Evolutionary conservation across 2,329 filamentous ascomycete species (phyloP), one percentile per base, ranked within the genome.

Genomic region (Zymoseptoria tritici): DNA sequence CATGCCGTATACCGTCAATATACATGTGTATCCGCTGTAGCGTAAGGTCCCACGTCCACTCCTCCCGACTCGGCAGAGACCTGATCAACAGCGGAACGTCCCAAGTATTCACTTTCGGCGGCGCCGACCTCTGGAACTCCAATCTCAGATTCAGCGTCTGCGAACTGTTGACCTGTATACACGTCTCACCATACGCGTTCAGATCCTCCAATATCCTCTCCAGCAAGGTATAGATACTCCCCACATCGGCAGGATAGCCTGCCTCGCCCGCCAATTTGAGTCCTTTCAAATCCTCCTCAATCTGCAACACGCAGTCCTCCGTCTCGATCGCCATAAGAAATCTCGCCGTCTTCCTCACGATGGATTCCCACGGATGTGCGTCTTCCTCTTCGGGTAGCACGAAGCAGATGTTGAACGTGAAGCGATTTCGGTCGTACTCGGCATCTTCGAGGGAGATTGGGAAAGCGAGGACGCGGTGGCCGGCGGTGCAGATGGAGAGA

Each of bases 331-430:
- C 90, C 63, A 88, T 85, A 78, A 97, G 91, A 26, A 94, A 85
- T 62, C 87, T 83, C 1, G 93, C 94, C 55, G 97, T 80, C 68
- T 96, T 90, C 65, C 88, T 81, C 57, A 96, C 91, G 31, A 97
- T 89, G 64, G 86, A 87, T 74, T 69, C 62, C 67, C 70, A 73
- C 91, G 96, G 36, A 87, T 88, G 54, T 84, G 83, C 72, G 89
- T 95, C 89, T 3, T 72, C 73, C 13, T 82, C 79, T 59, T 85
- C 83, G 55, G 88, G 83, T 55, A 96, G 80, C 26, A 96, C 88
- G 52, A 97, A 80, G 60, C 91, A 91, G 72, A 97, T 96, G 75
- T 97, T 97, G 83, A 97, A 99, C 72, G 97, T 96, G 79, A 97
- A 97, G 60, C 94, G 87, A 70, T 88, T 85, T 71, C 97, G 96